Evolutionary conservation across 805 yeast species (phyloP).

Genomic region (Yarrowia yakushimensis): DNA sequence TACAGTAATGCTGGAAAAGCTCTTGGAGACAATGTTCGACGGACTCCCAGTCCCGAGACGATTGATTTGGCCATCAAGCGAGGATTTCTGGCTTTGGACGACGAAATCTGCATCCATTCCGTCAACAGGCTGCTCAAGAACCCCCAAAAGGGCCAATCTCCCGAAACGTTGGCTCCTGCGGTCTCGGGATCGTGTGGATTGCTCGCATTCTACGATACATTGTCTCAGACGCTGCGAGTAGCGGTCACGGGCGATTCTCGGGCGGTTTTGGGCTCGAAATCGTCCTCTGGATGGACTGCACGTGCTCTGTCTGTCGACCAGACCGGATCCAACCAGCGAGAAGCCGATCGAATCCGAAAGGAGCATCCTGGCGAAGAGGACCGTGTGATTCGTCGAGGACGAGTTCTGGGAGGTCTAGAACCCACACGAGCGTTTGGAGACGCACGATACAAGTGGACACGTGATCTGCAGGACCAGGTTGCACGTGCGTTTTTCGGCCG

Average conservation of each 20-base stretch:
- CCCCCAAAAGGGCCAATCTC: slow-evolving; percentile 54
- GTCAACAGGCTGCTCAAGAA: slow-evolving; percentile 68
- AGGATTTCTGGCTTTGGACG: slow-evolving; percentile 80
- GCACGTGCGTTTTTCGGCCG: slow-evolving; percentile 80
- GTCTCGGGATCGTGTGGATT: slow-evolving; percentile 93
- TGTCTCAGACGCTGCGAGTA: slow-evolving; percentile 65
- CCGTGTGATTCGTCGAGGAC: slow-evolving; percentile 75
- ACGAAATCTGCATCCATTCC: slow-evolving; percentile 76
- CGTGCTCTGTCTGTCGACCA: slow-evolving; percentile 84
- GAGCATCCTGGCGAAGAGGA: slow-evolving; percentile 89
- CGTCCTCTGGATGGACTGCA: slow-evolving; percentile 74
- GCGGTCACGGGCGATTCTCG: slow-evolving; percentile 97
- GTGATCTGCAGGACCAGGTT: slow-evolving; percentile 66
- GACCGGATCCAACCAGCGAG: slow-evolving; percentile 87
- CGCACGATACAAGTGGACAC: slow-evolving; percentile 84
- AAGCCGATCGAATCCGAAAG: slow-evolving; percentile 71
- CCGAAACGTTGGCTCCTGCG: slow-evolving; percentile 83
- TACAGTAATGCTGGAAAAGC: slow-evolving; percentile 41
- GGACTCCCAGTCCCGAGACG: slow-evolving; percentile 61
- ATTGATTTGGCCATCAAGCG: slow-evolving; percentile 75
- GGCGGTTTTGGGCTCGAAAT: slow-evolving; percentile 69
- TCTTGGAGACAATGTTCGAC: slow-evolving; percentile 49
- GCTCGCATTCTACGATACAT: slow-evolving; percentile 79
- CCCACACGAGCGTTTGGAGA: slow-evolving; percentile 98
- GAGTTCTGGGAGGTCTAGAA: slow-evolving; percentile 88